Base-by-base conservation (phyloP, 306 rosid species). In the Citrullus amarus region DNA sequence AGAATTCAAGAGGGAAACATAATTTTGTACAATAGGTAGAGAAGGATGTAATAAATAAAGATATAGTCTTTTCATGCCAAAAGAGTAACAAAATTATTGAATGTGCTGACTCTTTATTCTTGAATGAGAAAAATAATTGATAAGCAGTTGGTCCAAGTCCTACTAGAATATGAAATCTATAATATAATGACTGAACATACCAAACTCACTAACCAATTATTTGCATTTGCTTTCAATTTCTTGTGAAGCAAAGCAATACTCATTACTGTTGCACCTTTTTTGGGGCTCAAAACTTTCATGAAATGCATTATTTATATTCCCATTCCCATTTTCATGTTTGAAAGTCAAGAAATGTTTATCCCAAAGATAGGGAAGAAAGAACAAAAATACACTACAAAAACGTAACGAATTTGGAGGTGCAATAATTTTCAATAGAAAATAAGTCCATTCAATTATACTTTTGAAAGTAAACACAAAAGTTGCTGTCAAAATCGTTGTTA, bases 201-300 rank as follows among this genome's bases (percentile, higher is more conserved):
- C 75, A 68, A 68, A 39, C 76, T 46, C 38, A n/a, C 30, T 6
- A 28, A 3, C 13, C 60, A 72, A 72, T 72, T 50, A 72, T 72
- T 72, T 28, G 77, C 44, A 12, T 50, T 48, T 50, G 60, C 60
- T 50, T 72, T 72, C 20, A 72, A 51, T 71, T 71, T 73, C 62
- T 32, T 73, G 78, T 51, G 78, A 32, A 51, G 43, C 63, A 53
- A 70, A 74, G 61, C 50, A 74, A 73, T 15, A 73, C 60, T 51
- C 60, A 51, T 73, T 16, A 73, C 61, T 28, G 6, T 51, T 14
- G 2, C 77, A 13, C 8, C 25, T 53, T 72, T 48, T 48, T 8
- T 15, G 60, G 43, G 46, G 15, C 77, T 28, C 61, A 50, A 44
- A 25, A 18, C n/a, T 15, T 20, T 44, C 17, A 69, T 69, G 75